phyloP scores from a whole-genome alignment of 331 rosid genomes.

The Malus hybrid region DNA sequence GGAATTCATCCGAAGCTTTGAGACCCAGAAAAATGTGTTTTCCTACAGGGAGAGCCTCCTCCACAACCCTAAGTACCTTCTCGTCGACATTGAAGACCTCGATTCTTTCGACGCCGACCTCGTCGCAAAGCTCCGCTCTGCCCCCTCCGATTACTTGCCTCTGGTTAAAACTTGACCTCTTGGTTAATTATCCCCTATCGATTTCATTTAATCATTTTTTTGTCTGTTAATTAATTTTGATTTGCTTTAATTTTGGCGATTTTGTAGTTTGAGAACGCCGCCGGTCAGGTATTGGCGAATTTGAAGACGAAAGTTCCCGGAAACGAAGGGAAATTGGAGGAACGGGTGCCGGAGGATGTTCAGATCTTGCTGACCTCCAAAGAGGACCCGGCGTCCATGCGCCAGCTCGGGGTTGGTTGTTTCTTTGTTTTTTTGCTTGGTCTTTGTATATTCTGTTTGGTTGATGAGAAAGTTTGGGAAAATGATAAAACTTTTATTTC shows the following conservation, averaged over 20 bases:
- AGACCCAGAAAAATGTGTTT: conserved; percentile 56
- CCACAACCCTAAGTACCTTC: conserved; percentile 53
- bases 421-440: not conserved
- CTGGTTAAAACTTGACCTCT: conserved; percentile 26
- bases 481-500: not conserved
- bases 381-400: conserved; percentile 73
- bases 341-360: conserved; percentile 68
- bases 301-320: conserved; percentile 78
- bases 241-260: not conserved
- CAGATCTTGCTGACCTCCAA: conserved; percentile 87
- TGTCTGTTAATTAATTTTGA: not conserved
- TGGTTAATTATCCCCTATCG: not conserved
- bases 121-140: conserved; percentile 62
- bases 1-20: conserved; percentile 89
- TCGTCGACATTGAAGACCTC: conserved; percentile 68
- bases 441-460: not conserved
- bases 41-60: conserved; percentile 85
- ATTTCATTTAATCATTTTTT: not conserved
- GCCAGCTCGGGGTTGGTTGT: conserved; percentile 73
- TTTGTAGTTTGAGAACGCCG: conserved; percentile 84
- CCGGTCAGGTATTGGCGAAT: conserved; percentile 79
- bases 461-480: conserved; percentile 1
- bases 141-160: conserved; percentile 82
- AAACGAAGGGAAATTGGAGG: conserved; percentile 84
- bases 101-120: conserved; percentile 73